Conservation (phyloP, 2,329 filamentous ascomycete species). For the Metarhizium album region DNA sequence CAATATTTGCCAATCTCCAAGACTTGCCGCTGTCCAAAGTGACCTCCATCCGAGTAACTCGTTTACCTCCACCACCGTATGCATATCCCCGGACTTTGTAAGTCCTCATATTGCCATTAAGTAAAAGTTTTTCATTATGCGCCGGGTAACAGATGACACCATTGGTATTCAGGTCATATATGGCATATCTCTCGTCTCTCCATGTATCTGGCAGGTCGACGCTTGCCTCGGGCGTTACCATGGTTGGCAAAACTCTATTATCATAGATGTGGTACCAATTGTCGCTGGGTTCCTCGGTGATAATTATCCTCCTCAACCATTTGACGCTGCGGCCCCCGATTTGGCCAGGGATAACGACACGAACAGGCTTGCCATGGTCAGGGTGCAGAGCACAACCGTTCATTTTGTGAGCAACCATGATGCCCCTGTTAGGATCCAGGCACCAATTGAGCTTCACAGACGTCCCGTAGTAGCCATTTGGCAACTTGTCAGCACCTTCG, state of each 20-base stretch:
- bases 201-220: conserved; percentile 65
- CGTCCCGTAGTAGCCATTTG: conserved; percentile 83
- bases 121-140: conserved; percentile 57
- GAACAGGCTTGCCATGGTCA: conserved; percentile 77
- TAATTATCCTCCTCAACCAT: conserved; percentile 73
- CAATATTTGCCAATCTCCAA: conserved; percentile 67
- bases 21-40: conserved; percentile 73
- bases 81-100: conserved; percentile 74
- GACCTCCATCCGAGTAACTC: conserved; percentile 72
- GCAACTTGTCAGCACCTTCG: conserved; percentile 79
- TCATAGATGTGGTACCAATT: conserved; percentile 97
- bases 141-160: conserved; percentile 71
- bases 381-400: conserved; percentile 72
- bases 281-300: conserved; percentile 70
- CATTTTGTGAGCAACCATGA: conserved; percentile 85
- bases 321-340: conserved; percentile 90
- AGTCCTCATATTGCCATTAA: conserved; percentile 34
- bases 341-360: conserved; percentile 78
- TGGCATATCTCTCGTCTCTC: conserved; percentile 83
- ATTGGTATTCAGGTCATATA: conserved; percentile 85
- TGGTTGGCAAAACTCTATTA: conserved; percentile 81
- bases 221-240: conserved; percentile 71
- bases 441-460: conserved; percentile 83
- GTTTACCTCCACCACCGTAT: conserved; percentile 76
- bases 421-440: conserved; percentile 69